A percentile compares a stretch with the other conserved stretches of the same genome.
Evolutionary conservation across 345 rosid genomes (phyloP).

Genomic region (Orychophragmus violaceus): DNA sequence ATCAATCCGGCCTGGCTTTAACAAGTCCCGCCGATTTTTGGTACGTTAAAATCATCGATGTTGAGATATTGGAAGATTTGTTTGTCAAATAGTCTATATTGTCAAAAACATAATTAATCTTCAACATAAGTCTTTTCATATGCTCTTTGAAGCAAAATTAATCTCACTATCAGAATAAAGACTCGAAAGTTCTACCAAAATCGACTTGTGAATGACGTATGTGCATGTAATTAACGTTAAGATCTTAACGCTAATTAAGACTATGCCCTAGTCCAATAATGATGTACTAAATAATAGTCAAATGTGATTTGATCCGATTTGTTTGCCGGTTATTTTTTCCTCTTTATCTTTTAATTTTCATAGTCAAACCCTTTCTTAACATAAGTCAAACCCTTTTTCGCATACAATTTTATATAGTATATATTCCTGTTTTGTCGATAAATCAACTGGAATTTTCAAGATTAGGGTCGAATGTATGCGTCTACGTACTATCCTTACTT

Average conservation of each 20-base stretch:
- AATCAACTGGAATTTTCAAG: conserved; percentile 1
- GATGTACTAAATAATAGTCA: conserved; percentile 26
- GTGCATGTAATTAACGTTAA: conserved; percentile 13
- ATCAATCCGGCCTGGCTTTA: not conserved
- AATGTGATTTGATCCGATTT: conserved; percentile 35
- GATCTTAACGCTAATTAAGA: not conserved
- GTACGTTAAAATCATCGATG: not conserved
- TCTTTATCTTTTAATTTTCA: not conserved
- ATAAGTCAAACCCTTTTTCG: conserved; percentile 1
- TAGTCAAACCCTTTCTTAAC: too few species aligned
- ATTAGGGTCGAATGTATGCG: conserved; percentile 17
- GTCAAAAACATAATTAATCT: not conserved
- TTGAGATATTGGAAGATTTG: not conserved
- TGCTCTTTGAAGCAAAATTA: not conserved
- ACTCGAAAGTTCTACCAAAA: not conserved
- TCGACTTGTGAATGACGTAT: conserved; percentile 21
- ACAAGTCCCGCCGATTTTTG: not conserved
- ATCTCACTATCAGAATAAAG: not conserved
- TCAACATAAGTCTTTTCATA: not conserved
- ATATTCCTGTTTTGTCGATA: not conserved
- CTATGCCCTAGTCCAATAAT: conserved; percentile 26
- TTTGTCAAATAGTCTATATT: not conserved
- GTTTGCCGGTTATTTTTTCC: conserved; percentile 5
- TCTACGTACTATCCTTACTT: conserved; percentile 15
- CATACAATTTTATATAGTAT: not conserved